A percentile compares a stretch with the other conserved stretches of the same genome.
phyloP scores from a whole-genome alignment of 2,329 filamentous ascomycete species.

The Microthyrium microscopicum region DNA sequence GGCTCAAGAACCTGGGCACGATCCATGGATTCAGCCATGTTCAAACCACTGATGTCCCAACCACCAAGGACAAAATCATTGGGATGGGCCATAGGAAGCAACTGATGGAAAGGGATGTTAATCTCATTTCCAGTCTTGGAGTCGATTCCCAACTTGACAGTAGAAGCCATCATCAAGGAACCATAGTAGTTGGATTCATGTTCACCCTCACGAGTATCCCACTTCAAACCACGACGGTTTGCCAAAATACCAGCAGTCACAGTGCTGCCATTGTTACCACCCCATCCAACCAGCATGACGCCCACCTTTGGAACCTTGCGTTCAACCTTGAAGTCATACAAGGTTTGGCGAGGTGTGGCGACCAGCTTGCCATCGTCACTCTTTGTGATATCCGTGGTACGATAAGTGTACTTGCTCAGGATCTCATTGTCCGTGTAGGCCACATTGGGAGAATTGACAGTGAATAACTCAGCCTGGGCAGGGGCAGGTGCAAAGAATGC shows the following conservation, averaged over 20 bases:
- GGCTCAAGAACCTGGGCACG: conserved; percentile 89
- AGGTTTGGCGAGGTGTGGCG: conserved; percentile 71
- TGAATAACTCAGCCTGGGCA: conserved; percentile 51
- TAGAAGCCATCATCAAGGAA: conserved; percentile 92
- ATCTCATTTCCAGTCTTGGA: conserved; percentile 70
- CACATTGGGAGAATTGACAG: conserved; percentile 83
- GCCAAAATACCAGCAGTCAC: conserved; percentile 94
- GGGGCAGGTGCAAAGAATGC: conserved; percentile 23
- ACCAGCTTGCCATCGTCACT: conserved; percentile 59
- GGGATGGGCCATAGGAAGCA: conserved; percentile 93
- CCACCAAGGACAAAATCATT: conserved; percentile 90
- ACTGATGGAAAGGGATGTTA: conserved; percentile 88
- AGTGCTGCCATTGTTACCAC: conserved; percentile 95
- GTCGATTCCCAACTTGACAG: conserved; percentile 88
- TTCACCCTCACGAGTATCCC: conserved; percentile 85
- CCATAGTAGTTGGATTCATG: conserved; percentile 93
- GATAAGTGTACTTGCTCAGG: conserved; percentile 88
- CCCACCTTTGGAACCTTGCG: conserved; percentile 85
- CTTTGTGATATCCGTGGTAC: conserved; percentile 69
- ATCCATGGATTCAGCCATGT: conserved; percentile 85
- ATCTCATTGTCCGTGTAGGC: conserved; percentile 78
- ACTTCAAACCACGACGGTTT: conserved; percentile 70
- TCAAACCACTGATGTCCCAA: conserved; percentile 91
- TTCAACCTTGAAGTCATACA: conserved; percentile 96
- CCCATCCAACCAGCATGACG: conserved; percentile 94